Base-by-base conservation (phyloP, 192 early-diverging fungal genomes). In the Funneliformis mosseae region DNA sequence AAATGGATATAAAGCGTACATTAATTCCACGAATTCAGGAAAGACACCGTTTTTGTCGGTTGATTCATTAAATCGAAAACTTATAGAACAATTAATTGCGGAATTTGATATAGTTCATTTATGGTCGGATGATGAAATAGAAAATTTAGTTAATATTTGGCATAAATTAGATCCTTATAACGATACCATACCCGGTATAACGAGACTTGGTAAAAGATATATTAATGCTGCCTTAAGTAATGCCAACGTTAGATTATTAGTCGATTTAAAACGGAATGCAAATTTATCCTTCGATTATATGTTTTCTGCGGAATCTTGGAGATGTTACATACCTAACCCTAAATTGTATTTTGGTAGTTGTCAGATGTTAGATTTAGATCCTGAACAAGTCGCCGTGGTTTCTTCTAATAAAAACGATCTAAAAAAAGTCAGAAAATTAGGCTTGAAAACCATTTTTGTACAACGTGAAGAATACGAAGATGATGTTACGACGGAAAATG, bases 21-120 rank as follows among this genome's bases (percentile, higher is more conserved):
- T 63, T 63, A 21, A 63, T 25, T 25, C 21, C 18, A 23, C 61
- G 23, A 25, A 25, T 25, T 63, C 25, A 25, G n/a, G 61, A 25
- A 25, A 25, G 6, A n/a, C 21, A 1, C 61, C 21, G 7, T 63
- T 63, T 18, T 10, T 21, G 9, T 23, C 61, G 4, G 25, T 63
- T 63, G 61, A 63, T 63, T 21, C 21, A 5, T 8, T 63, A 23
- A 63, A 63, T 63, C 14, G 18, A 25, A 0, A 63, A 63, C 18
- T 63, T 25, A 9, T 63, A 25, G 21, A 25, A 25, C 8, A 21
- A 5, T 63, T 63, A 63, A 63, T 63, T 27, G 8, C 21, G 5
- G 61, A 63, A 63, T 63, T 63, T 63, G 61, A 63, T 63, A 6
- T 63, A 25, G n/a, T 25, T 63, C 61, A 63, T 25, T 63, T 63